Evolutionary conservation across 1,284 basidiomycete species (phyloP).

Genomic region (Trametes pubescens): DNA sequence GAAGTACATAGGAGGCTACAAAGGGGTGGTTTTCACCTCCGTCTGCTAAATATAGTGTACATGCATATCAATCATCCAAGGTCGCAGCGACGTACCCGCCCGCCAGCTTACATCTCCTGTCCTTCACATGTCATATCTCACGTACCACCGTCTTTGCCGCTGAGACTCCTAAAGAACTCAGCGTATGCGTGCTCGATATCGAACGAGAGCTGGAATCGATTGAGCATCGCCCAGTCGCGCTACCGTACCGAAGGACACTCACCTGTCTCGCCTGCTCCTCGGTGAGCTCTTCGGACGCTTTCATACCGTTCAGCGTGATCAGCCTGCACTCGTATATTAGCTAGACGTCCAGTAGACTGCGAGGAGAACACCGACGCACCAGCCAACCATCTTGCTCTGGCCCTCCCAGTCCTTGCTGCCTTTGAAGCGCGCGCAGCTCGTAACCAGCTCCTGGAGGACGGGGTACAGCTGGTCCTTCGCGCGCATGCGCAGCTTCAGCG

Average conservation of each 20-base stretch:
- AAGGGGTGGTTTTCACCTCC: neutral
- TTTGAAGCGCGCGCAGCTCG: slow-evolving; percentile 91
- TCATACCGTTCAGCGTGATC: slow-evolving; percentile 96
- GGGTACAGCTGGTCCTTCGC: slow-evolving; percentile 99
- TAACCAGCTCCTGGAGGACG: slow-evolving; percentile 93
- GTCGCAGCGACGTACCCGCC: neutral
- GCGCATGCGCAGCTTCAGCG: slow-evolving; percentile 88
- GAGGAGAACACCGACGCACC: slow-evolving; percentile 58
- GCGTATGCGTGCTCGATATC: slow-evolving; percentile 98
- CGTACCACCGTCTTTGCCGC: slow-evolving; percentile 48
- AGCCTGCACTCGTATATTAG: slow-evolving; percentile 62
- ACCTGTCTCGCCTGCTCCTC: slow-evolving; percentile 97
- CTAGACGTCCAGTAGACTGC: neutral
- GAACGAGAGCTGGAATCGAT: slow-evolving; percentile 78
- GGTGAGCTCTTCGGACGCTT: slow-evolving; percentile 94
- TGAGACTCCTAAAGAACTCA: slow-evolving; percentile 92
- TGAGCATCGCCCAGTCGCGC: neutral
- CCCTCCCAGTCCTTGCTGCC: slow-evolving; percentile 95
- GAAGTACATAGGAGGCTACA: neutral
- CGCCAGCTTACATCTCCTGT: neutral
- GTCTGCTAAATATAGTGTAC: neutral
- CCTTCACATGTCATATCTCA: slow-evolving; percentile 9
- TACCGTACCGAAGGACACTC: neutral
- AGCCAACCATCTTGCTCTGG: slow-evolving; percentile 90
- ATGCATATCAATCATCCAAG: neutral